Evolutionary conservation across 192 early-diverging fungal species (phyloP), one percentile per base, ranked within the genome.

Genomic region (Coemansia sp.): DNA sequence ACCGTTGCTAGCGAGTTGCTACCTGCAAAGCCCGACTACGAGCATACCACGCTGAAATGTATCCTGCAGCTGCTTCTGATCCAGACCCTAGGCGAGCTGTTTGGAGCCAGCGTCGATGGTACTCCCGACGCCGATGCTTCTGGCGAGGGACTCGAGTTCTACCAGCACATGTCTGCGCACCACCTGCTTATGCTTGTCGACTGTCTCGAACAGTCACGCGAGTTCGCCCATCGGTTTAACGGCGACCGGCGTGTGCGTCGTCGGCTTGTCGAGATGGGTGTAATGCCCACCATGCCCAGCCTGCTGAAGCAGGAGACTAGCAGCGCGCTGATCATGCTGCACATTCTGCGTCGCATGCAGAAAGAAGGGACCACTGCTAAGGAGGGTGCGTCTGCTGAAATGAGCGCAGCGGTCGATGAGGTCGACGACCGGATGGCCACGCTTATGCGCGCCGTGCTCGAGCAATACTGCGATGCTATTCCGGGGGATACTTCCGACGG

Each of bases 231-330:
- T 44, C 62, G 82, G 23, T 97, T 97, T 64, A 94, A 97, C 62
- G 71, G 65, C 45, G 83, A 91, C 64, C 81, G 70, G 44, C 83
- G 87, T 40, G 82, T 95, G 24, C 87, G 95, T 9, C 81, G 90
- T 45, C 87, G 89, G 15, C 81, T 97, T 54, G 64, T 90, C 67
- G 81, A 85, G 73, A 67, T 83, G 84, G 91, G 93, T 12, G 90
- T 92, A 23, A 93, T 94, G 83, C 86, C 90, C 17, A 91, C 93
- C 40, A 64, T 95, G 58, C 95, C 95, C 17, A 94, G 94, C 53
- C 59, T 97, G 42, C 82, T 95, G 22, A 94, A 92, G 61, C 93
- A 94, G 67, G 95, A 97, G 72, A 91, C 93, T 12, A 79, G 72
- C 23, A 86, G 81, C 63, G 83, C 85, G 45, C 75, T 86, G 62